Evolutionary conservation across 352 stramenopile species (phyloP).

Genomic region (Discostella stelligera): DNA sequence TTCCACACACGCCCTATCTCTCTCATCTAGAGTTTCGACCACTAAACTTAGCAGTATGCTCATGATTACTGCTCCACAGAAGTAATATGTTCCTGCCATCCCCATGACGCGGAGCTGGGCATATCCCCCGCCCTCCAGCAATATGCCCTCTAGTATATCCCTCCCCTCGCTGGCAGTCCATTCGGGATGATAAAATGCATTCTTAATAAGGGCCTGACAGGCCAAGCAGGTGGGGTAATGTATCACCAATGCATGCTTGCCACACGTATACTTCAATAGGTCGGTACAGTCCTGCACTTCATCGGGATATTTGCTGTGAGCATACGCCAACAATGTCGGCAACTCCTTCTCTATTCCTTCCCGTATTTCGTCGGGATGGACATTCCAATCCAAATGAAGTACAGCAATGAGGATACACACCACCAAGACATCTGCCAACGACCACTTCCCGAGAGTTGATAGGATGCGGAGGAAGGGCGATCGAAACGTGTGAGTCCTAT

Average conservation of each 20-base stretch:
- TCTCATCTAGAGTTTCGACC: constrained; percentile 66
- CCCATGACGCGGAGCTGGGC: constrained; percentile 65
- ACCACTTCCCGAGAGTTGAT: constrained; percentile 79
- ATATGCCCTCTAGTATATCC: constrained; percentile 61
- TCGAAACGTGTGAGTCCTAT: constrained; percentile 26
- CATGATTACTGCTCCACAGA: constrained; percentile 78
- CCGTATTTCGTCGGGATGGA: constrained; percentile 65
- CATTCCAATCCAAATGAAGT: constrained; percentile 74
- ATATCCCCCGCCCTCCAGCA: constrained; percentile 57
- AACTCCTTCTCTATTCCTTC: constrained; percentile 60
- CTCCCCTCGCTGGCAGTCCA: constrained; percentile 48
- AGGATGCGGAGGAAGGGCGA: constrained; percentile 61
- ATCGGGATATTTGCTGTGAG: constrained; percentile 47
- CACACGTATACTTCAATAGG: constrained; percentile 50
- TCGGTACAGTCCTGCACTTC: constrained; percentile 53
- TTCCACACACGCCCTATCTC: constrained; percentile 25
- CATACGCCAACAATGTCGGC: constrained; percentile 53
- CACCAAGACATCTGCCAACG: constrained; percentile 76
- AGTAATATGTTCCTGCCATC: constrained; percentile 77
- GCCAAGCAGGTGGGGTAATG: constrained; percentile 57
- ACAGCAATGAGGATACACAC: constrained; percentile 83
- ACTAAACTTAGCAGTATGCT: constrained; percentile 78
- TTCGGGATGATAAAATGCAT: constrained; percentile 62
- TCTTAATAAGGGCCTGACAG: constrained; percentile 54
- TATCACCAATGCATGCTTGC: constrained; percentile 40